Evolutionary conservation across 768 basidiomycete genomes (phyloP).

Genomic region (Mycena sanguinolenta): DNA sequence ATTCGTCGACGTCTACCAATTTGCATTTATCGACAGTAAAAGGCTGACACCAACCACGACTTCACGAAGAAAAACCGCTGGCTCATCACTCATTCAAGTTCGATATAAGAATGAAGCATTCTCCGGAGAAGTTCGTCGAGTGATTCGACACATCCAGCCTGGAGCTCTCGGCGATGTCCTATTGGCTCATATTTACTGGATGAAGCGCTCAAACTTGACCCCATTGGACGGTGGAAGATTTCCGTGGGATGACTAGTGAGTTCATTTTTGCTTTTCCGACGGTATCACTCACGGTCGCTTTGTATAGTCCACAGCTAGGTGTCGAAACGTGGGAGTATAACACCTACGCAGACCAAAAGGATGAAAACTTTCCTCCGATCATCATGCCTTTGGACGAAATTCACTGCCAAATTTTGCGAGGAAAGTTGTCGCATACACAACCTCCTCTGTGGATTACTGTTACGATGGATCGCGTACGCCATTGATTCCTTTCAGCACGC

Average conservation of each 20-base stretch:
- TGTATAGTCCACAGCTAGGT: constrained; percentile 39
- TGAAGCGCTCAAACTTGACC: background rate
- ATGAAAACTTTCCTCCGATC: constrained; percentile 22
- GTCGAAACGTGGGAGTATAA: constrained; percentile 34
- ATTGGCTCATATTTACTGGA: constrained; percentile 3
- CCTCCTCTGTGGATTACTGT: constrained; percentile 25
- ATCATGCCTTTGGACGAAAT: too few relatives aligned
- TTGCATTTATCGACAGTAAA: constrained; percentile 34
- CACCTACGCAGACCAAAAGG: constrained; percentile 12
- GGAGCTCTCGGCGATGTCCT: constrained; percentile 4
- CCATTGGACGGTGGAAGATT: constrained; percentile 3
- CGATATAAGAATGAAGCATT: background rate
- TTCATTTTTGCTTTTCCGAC: background rate
- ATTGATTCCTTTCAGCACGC: background rate
- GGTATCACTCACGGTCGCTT: constrained; percentile 3
- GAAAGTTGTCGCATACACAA: constrained; percentile 21
- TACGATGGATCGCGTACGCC: constrained; percentile 32
- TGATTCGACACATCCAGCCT: constrained; percentile 36
- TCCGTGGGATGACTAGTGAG: background rate
- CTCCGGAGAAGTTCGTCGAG: constrained; percentile 32
- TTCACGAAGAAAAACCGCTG: constrained; percentile 14
- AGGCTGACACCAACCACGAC: constrained; percentile 29
- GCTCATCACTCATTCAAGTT: too few relatives aligned
- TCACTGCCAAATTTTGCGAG: too few relatives aligned
- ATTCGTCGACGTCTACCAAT: constrained; percentile 5